phyloP scores from a whole-genome alignment of 129 eudicot genomes.

The Escallonia rubra region DNA sequence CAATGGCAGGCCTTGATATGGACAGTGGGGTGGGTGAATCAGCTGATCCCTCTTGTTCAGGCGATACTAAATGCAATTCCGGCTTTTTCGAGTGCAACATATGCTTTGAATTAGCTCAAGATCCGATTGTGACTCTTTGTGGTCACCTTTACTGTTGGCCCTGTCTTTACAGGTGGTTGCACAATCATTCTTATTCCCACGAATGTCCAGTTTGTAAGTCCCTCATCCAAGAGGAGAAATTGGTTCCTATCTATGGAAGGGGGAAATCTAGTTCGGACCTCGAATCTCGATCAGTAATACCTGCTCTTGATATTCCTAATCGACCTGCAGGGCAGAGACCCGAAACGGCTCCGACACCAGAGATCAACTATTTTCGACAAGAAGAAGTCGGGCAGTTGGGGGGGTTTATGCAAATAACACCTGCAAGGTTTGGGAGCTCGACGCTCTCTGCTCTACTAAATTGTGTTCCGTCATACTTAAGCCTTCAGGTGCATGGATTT shows the following conservation, averaged over 20 bases:
- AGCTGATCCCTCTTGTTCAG: slow-evolving; percentile 22
- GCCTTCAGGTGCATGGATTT: slow-evolving; percentile 42
- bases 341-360: slow-evolving; percentile 48
- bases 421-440: slow-evolving; percentile 44
- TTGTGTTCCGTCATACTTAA: slow-evolving; percentile 44
- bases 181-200: slow-evolving; percentile 46
- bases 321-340: slow-evolving; percentile 70
- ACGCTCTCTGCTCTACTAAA: slow-evolving; percentile 41
- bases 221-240: slow-evolving; percentile 44
- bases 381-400: slow-evolving; percentile 30
- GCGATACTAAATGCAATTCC: slow-evolving; percentile 11
- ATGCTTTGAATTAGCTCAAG: slow-evolving; percentile 70
- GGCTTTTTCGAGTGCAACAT: slow-evolving; percentile 70
- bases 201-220: slow-evolving; percentile 75
- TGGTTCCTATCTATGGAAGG: slow-evolving; percentile 73
- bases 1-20: slow-evolving; percentile 19
- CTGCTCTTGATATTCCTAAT: slow-evolving; percentile 40
- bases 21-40: slow-evolving; percentile 27
- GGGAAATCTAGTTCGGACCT: slow-evolving; percentile 44
- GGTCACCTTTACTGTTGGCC: slow-evolving; percentile 90
- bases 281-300: slow-evolving; percentile 11
- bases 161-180: slow-evolving; percentile 70
- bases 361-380: slow-evolving; percentile 34
- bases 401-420: slow-evolving; percentile 36
- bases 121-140: slow-evolving; percentile 67